Evolutionary conservation across 495 filamentous ascomycete genomes (phyloP), one percentile per base, ranked within the genome.

Genomic region (Penicilliopsis zonata): DNA sequence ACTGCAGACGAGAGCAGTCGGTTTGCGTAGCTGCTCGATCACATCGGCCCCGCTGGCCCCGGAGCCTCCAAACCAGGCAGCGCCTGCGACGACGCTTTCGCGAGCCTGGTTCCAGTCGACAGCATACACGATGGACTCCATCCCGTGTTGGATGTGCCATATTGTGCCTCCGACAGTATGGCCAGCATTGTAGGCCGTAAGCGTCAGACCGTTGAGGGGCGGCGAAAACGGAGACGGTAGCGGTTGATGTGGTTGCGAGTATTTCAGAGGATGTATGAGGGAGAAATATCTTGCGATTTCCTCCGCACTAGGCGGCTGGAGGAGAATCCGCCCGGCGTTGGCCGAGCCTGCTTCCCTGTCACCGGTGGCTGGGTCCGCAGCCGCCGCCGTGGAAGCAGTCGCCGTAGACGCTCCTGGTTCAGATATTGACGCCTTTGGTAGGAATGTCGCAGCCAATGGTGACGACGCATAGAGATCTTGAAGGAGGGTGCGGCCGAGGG

Each of bases 121-220:
- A 1, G 92, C 88, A 42, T 99, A 95, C 9, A 96, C 87, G 22
- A 99, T 90, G 1, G 86, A 93, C 50, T 99, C 90, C 50, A 95
- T 70, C 1, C 86, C 86, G 63, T 96, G 86, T 36, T 94, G 90
- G 40, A 99, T 86, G 48, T 96, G 88, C 90, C 90, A 99, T 57
- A 99, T 94, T 16, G 90, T 94, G 37, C 90, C 90, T 44, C 90
- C 90, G 0, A 96, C 72, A 0, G 87, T 94, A 50, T 94, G 88
- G 18, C 90, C 92, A 17, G 90, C 86, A 63, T 86, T 90, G 59
- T 96, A 96, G 2, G 90, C 90, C 5, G 90, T 95, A 33, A 99
- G 82, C 2, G 84, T 94, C 12, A 99, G 75, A n/a, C 86, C 86
- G 39, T 86, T 81, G 10, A 94, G 59, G 3, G 86, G 81, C 12